These are phyloP conservation scores for Candida endomychidarum DNA, from an alignment of 805 yeast genomes.

Conservation along the genomic window DNA sequence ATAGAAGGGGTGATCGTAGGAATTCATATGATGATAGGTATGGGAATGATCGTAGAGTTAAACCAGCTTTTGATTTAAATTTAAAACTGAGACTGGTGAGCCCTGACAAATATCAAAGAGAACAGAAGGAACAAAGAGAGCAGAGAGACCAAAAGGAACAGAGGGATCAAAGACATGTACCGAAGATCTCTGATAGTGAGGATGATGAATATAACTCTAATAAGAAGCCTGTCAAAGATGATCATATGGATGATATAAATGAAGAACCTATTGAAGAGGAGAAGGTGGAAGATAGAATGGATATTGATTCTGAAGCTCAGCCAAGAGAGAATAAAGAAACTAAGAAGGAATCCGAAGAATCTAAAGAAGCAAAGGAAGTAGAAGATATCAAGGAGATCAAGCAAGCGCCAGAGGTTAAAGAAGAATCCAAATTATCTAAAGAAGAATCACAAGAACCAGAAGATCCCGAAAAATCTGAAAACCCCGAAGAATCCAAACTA, in stretches of 20 bases:
- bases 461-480: neutral
- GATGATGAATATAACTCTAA: too few species aligned
- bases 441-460: neutral
- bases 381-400: too few species aligned
- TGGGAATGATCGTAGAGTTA: constrained; percentile 10
- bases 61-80: constrained; percentile 17
- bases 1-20: constrained; percentile 7
- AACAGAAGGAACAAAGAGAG: neutral
- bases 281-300: neutral
- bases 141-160: constrained; percentile 1
- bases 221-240: too few species aligned
- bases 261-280: constrained; percentile 11
- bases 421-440: neutral
- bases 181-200: constrained; percentile 7
- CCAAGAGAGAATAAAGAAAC: neutral
- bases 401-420: too few species aligned
- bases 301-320: too few species aligned
- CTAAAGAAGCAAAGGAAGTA: neutral
- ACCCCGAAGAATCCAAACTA: neutral
- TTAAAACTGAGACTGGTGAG: constrained; percentile 10
- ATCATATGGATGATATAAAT: constrained; percentile 4
- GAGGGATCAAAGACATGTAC: constrained; percentile 3
- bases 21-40: constrained; percentile 9
- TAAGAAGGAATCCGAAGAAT: constrained; percentile 1
- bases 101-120: constrained; percentile 9